A percentile compares a stretch with the other conserved stretches of the same genome.
Evolutionary conservation across 2,329 filamentous ascomycete genomes (phyloP).

Genomic region (Monosporascus cannonballus): DNA sequence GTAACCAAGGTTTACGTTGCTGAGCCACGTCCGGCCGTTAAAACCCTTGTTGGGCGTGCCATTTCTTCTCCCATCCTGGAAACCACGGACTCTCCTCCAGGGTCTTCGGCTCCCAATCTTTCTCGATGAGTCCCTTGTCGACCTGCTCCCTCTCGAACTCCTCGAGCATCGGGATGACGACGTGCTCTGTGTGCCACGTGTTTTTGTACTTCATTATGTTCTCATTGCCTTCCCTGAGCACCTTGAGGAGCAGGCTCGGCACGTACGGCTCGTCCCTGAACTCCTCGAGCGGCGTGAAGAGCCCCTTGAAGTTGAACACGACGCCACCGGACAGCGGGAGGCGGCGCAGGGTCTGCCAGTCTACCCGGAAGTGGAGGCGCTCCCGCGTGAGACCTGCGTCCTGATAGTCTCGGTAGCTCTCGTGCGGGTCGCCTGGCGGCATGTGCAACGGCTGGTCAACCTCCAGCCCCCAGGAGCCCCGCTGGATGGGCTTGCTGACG

Average conservation of each 20-base stretch:
- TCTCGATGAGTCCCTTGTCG: slow-evolving; percentile 50
- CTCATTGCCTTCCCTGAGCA: slow-evolving; percentile 66
- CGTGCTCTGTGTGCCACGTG: slow-evolving; percentile 74
- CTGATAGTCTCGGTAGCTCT: slow-evolving; percentile 53
- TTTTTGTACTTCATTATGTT: slow-evolving; percentile 73
- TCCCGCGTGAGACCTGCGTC: slow-evolving; percentile 47
- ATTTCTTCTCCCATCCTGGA: slow-evolving; percentile 70
- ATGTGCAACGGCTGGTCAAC: slow-evolving; percentile 70
- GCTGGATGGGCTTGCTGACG: slow-evolving; percentile 68
- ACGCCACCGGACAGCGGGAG: slow-evolving; percentile 70
- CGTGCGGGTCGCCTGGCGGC: slow-evolving; percentile 61
- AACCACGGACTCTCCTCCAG: slow-evolving; percentile 72
- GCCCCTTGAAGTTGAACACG: slow-evolving; percentile 82
- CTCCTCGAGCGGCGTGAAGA: slow-evolving; percentile 69
- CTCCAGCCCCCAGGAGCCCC: slow-evolving; percentile 80
- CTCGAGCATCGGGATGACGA: slow-evolving; percentile 59
- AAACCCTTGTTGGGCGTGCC: slow-evolving; percentile 36
- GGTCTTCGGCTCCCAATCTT: slow-evolving; percentile 61
- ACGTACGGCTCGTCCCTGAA: slow-evolving; percentile 68
- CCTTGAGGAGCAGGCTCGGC: slow-evolving; percentile 60
- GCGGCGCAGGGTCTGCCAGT: slow-evolving; percentile 82
- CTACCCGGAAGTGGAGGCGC: slow-evolving; percentile 66
- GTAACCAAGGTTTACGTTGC: no score
- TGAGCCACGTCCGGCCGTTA: slow-evolving; percentile 4
- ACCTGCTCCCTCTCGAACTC: slow-evolving; percentile 62